Conservation (phyloP, 805 yeast species). For the Myxozyma monticola region DNA sequence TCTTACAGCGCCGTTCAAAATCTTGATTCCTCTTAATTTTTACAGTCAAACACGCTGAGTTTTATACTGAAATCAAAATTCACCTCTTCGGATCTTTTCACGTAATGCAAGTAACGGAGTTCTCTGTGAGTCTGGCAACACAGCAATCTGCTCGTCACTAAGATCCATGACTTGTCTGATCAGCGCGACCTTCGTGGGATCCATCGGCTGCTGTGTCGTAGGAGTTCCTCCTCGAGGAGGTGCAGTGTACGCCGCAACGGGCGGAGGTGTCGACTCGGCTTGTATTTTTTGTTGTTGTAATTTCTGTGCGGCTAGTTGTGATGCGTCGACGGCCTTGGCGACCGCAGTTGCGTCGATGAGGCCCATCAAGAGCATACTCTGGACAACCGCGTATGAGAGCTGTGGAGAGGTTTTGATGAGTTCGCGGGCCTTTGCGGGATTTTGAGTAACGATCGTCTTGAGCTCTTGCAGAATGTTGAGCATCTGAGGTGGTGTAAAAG, state of each 20-base stretch:
- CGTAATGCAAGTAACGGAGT: slow-evolving; percentile 38
- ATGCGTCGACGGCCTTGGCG: slow-evolving; percentile 32
- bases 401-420: slow-evolving; percentile 76
- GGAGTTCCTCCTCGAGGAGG: slow-evolving; percentile 12
- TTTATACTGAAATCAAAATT: no score
- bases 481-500: slow-evolving; percentile 50
- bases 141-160: slow-evolving; percentile 52
- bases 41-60: no score
- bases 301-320: slow-evolving; percentile 22
- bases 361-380: slow-evolving; percentile 53
- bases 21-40: no score
- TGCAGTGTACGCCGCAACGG: slow-evolving; percentile 1
- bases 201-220: slow-evolving; percentile 27
- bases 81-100: slow-evolving; percentile 31
- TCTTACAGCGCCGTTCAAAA: no score
- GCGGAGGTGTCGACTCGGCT: slow-evolving; percentile 4
- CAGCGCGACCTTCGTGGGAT: slow-evolving; percentile 47
- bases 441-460: slow-evolving; percentile 54
- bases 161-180: slow-evolving; percentile 55
- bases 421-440: slow-evolving; percentile 59
- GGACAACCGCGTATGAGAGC: slow-evolving; percentile 77
- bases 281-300: slow-evolving; percentile 29
- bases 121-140: slow-evolving; percentile 54
- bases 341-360: slow-evolving; percentile 38
- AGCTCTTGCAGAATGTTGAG: slow-evolving; percentile 56